Base-by-base conservation (phyloP, 2,329 filamentous ascomycete species). In the Monilinia fructicola region DNA sequence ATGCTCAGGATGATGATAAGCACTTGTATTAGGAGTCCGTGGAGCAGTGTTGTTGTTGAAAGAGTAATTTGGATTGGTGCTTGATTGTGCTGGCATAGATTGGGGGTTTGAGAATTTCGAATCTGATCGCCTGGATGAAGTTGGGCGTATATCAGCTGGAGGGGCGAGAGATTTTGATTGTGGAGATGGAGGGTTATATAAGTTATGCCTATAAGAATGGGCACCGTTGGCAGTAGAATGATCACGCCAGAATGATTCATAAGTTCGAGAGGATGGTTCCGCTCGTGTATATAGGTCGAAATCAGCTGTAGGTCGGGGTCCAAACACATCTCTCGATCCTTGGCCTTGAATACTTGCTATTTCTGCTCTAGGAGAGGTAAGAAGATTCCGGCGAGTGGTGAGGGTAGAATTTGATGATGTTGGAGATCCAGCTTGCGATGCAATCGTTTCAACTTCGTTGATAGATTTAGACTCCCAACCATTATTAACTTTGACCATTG, bases 401-500 rank as follows among this genome's bases (percentile, higher is more conserved):
- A 87, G 73, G 65, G 85, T 83, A 38, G 86, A 84, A 67, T 82
- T 80, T 77, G 84, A 84, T 59, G 89, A 83, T 44, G 83, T 80
- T 35, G 88, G 87, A 1, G 89, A 91, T 26, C 82, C 85, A 67
- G 84, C 84, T 64, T 90, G 87, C 1, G 90, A 91, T 12, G 90
- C 86, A 52, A 92, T 79, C 56, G 85, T 86, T 78, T 94, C 92
- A 40, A 94, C 85, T 77, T 94, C 90, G 65, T 90, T 88, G 67
- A 95, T 86, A 23, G 87, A 87, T 70, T 90, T 87, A 60, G 88
- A 85, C 78, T 96, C 90, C 90, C 93, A 95, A 67, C 92, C 92
- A 75, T 96, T 88, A 76, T 92, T 92, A 52, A 97, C 90, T 78
- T 97, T 97, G 76, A 96, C 85, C 85, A 96, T 95, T 70, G 94